These are phyloP conservation scores for Lipomyces chichibuensis DNA, from an alignment of 805 yeast genomes.

Conservation along the genomic window DNA sequence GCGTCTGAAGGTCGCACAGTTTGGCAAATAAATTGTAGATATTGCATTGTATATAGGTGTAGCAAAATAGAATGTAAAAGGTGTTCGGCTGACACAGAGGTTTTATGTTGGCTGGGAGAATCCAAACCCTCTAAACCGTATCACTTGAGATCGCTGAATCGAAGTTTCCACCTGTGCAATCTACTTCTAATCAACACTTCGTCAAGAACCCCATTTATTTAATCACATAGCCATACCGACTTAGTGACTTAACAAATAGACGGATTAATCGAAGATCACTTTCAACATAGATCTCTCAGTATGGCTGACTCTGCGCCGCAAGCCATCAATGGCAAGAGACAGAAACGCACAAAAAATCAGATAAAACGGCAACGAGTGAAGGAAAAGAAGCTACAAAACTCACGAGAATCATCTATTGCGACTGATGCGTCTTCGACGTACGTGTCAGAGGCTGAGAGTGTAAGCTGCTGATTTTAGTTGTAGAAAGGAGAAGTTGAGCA, in stretches of 20 bases:
- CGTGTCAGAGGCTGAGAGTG: conserved; percentile 17
- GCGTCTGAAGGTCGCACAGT: conserved; percentile 18
- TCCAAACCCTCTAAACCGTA: too few relatives aligned
- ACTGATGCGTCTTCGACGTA: conserved; percentile 8
- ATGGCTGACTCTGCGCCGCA: not conserved
- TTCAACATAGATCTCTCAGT: not conserved
- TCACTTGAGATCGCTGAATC: too few relatives aligned
- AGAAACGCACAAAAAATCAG: conserved; percentile 29
- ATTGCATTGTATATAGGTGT: conserved; percentile 1
- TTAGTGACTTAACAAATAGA: not conserved
- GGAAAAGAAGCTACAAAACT: conserved; percentile 18
- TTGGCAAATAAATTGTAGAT: not conserved
- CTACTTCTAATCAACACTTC: not conserved
- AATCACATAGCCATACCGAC: not conserved
- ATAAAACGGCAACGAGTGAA: conserved; percentile 27
- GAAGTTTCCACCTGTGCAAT: too few relatives aligned
- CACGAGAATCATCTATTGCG: conserved; percentile 21
- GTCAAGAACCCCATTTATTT: not conserved
- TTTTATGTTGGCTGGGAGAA: not conserved
- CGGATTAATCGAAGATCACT: not conserved
- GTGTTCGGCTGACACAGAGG: not conserved
- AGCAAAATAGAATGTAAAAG: not conserved
- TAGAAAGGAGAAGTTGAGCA: not conserved
- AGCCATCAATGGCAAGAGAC: conserved; percentile 7
- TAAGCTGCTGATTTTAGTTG: not conserved